Base-by-base conservation (phyloP, 768 basidiomycete genomes). In the Lactarius tabidus region DNA sequence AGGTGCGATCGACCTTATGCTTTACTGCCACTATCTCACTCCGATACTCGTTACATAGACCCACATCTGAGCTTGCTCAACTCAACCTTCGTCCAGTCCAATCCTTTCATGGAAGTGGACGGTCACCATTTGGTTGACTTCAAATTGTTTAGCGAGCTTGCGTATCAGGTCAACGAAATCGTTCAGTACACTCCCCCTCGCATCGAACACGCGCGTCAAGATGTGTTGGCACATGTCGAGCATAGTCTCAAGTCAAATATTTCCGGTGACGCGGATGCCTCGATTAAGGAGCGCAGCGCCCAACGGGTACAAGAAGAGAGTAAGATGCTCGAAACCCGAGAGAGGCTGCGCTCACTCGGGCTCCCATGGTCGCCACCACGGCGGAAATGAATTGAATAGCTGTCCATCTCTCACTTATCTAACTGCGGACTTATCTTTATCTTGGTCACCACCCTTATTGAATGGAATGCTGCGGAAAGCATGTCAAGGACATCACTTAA, bases 161-260 rank as follows among this genome's bases (percentile, higher is more conserved):
- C 60, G 9, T 51, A 58, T 18, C 57, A 62, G 41, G 61, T 66
- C 52, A 33, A 66, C 10, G 31, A 57, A 0, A 54, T 66, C 35
- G 26, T 31, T 8, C 65, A 54, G 60, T 62, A 43, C 65, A 39
- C 38, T 31, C 61, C 60, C 12, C 38, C 61, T 38, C 57, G 3
- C 33, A 31, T 35, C 31, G 39, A 23, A 36, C 15, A n/a, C 35
- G 28, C 26, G 17, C 65, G 57, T 28, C 48, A 33, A 17, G 60
- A 43, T 1, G 26, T 66, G 33, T 38, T 66, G 39, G 60, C 38
- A n/a, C 23, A 52, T 12, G 54, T 66, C 9, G 65, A 66, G 57
- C 54, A 54, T 38, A 54, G 41, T 43, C 61, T 66, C 20, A 59
- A 53, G 65, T 31, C 39, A 17, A 20, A 28, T 20, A 18, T 5